Evolutionary conservation across 116 monocot genomes (phyloP).

Genomic region (Thalassia testudinum): DNA sequence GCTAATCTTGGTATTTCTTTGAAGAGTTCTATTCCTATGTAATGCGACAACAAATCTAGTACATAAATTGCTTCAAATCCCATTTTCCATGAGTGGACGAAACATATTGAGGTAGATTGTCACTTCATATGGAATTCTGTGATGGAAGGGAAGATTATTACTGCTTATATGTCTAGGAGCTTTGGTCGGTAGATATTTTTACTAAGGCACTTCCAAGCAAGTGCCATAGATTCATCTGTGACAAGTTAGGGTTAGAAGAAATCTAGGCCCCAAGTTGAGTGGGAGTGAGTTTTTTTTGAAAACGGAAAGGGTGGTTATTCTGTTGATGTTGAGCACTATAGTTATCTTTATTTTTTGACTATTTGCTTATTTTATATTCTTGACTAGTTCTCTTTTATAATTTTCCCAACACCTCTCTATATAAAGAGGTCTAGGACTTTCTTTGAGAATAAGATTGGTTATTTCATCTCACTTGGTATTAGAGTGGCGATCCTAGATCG

Average conservation of each 20-base stretch:
- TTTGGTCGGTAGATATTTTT: background rate
- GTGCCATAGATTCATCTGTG: background rate
- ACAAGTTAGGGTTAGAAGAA: background rate
- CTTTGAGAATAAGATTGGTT: too few species aligned
- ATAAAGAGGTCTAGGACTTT: too few species aligned
- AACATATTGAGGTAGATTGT: background rate
- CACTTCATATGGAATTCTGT: background rate
- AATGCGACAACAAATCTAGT: background rate
- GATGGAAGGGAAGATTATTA: background rate
- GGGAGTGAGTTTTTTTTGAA: background rate
- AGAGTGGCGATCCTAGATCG: too few species aligned
- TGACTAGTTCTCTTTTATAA: too few species aligned
- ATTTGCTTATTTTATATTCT: too few species aligned
- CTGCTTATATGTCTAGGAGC: background rate
- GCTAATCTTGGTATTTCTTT: background rate
- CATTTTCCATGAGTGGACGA: background rate
- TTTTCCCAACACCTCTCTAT: too few species aligned
- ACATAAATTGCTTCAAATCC: background rate
- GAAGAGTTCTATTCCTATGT: background rate
- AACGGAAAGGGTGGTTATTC: too few species aligned
- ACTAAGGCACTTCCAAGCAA: background rate
- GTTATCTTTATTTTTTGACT: too few species aligned
- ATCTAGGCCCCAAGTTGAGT: background rate
- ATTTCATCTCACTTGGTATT: too few species aligned
- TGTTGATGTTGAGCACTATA: too few species aligned